phyloP scores from a whole-genome alignment of 495 filamentous ascomycete genomes.

The Podospora fimiseda region DNA sequence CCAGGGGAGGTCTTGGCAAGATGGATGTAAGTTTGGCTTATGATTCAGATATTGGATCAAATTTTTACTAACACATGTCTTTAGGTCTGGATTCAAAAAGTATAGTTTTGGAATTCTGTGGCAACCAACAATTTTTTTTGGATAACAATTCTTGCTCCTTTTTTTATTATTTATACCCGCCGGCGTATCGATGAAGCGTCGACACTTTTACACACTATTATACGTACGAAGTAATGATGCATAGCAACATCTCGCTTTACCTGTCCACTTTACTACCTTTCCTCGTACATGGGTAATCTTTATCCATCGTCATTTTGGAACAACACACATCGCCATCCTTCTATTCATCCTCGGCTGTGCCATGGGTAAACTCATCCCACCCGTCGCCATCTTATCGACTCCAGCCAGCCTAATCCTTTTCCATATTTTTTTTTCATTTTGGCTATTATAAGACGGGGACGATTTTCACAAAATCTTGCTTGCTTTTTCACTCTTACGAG shows the following conservation, averaged over 20 bases:
- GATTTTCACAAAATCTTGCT: too few species aligned
- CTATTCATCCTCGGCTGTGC: neutral
- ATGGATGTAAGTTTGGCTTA: conserved; percentile 68
- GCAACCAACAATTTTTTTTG: neutral
- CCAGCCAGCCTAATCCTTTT: neutral
- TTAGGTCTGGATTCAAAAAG: conserved; percentile 64
- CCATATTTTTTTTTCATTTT: neutral
- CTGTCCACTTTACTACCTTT: neutral
- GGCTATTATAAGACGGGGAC: too few species aligned
- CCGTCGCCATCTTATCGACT: neutral
- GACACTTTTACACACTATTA: neutral
- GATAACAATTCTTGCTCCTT: neutral
- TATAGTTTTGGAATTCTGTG: conserved; percentile 21
- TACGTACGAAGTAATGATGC: conserved; percentile 9
- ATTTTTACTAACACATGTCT: neutral
- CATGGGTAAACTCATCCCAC: neutral
- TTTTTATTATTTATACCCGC: conserved; percentile 12
- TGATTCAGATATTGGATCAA: too few species aligned
- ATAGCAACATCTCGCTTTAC: neutral
- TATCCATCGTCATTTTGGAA: neutral
- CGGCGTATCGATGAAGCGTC: neutral
- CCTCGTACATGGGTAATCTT: neutral
- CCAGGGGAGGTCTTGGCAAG: conserved; percentile 82
- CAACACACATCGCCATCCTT: too few species aligned
- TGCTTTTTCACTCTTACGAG: too few species aligned